A percentile compares a stretch with the other conserved stretches of the same genome.
Conservation (phyloP, 805 yeast species). For the Teunomyces barrocoloradensis region DNA sequence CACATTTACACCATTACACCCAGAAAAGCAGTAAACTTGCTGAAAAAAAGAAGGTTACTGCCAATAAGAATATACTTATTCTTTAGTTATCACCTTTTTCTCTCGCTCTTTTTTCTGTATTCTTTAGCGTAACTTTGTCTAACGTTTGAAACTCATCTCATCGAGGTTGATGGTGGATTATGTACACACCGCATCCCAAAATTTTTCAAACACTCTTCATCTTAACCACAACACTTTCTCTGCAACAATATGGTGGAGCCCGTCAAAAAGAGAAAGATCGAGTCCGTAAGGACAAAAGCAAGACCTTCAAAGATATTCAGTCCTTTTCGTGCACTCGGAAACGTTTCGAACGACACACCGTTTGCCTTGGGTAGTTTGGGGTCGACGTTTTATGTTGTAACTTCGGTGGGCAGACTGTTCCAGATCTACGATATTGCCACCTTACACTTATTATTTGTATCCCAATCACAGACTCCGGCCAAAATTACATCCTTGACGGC, state of each 20-base stretch:
- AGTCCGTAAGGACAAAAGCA: constrained; percentile 3
- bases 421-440: constrained; percentile 93
- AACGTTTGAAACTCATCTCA: neutral
- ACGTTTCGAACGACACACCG: constrained; percentile 83
- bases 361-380: constrained; percentile 89
- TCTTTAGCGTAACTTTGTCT: neutral
- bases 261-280: constrained; percentile 26
- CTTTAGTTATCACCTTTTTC: neutral
- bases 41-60: too few relatives aligned
- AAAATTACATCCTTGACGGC: constrained; percentile 72
- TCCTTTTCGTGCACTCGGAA: constrained; percentile 84
- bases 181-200: constrained; percentile 2
- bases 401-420: constrained; percentile 85
- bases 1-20: neutral
- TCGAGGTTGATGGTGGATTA: neutral
- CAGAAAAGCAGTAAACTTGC: neutral
- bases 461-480: constrained; percentile 70
- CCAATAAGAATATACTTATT: neutral
- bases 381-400: constrained; percentile 79
- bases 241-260: constrained; percentile 19
- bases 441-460: constrained; percentile 79
- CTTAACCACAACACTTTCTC: neutral
- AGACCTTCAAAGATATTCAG: constrained; percentile 56
- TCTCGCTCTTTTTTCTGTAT: too few relatives aligned
- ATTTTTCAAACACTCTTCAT: neutral